A percentile compares a stretch with the other conserved stretches of the same genome.
Evolutionary conservation across 163 green algal species (phyloP).

Genomic region (Chlamydomonas reinhardtii): DNA sequence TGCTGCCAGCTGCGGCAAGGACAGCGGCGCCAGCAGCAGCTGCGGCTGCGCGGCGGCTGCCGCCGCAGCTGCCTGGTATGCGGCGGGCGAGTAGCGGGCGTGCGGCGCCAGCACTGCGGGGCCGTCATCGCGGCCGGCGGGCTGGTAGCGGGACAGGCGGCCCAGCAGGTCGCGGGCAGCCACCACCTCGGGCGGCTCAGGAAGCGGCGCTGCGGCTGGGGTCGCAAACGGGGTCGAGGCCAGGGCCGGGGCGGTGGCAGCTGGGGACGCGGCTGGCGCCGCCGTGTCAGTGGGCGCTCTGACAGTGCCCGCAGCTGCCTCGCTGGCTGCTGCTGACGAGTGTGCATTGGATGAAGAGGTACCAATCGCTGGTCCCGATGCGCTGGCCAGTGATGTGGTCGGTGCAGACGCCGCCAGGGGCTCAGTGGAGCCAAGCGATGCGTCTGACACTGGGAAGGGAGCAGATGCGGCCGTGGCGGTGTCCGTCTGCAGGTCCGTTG

Average conservation of each 20-base stretch:
- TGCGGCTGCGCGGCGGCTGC: neutral
- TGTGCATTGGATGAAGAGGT: neutral
- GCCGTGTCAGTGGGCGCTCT: neutral
- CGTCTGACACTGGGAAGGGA: too few relatives aligned
- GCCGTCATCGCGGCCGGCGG: constrained; percentile 10
- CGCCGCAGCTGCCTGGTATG: constrained; percentile 5
- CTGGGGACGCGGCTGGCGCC: neutral
- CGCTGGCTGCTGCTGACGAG: too few relatives aligned
- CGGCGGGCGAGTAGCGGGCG: neutral
- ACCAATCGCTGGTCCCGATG: too few relatives aligned
- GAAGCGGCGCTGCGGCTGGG: too few relatives aligned
- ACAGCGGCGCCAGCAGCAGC: neutral
- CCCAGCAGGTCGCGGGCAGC: constrained; percentile 1
- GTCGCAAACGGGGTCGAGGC: neutral
- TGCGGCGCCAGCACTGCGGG: neutral
- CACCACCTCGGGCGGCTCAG: neutral
- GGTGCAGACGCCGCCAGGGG: too few relatives aligned
- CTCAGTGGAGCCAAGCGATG: too few relatives aligned
- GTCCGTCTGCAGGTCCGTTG: too few relatives aligned
- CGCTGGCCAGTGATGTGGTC: too few relatives aligned
- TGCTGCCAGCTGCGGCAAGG: neutral
- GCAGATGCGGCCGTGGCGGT: too few relatives aligned
- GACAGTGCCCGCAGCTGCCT: neutral
- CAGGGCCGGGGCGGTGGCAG: neutral
- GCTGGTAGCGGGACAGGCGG: constrained; percentile 1